A percentile compares a stretch with the other conserved stretches of the same genome.
phyloP scores from a whole-genome alignment of 208 protist genomes.

The Strigomonas oncopelti region DNA sequence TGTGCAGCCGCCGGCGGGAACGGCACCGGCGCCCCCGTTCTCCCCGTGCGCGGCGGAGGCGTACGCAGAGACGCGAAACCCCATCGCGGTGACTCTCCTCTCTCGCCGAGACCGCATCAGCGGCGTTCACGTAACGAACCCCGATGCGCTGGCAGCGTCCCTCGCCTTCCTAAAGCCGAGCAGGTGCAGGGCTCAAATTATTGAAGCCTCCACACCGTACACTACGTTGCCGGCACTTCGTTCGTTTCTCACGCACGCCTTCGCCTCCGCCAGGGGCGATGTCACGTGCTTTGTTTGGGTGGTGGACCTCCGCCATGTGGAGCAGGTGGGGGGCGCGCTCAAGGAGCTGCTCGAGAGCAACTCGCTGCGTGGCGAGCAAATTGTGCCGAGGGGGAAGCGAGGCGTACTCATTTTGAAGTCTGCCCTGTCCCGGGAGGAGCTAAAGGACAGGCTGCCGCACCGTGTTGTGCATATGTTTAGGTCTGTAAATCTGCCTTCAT shows the following conservation, averaged over 20 bases:
- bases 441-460: conserved; percentile 60
- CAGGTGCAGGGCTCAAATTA: conserved; percentile 1
- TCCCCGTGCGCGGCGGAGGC: conserved; percentile 18
- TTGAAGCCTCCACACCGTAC: conserved; percentile 8
- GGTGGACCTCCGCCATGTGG: conserved; percentile 25
- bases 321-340: conserved; percentile 34
- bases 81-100: conserved; percentile 21
- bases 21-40: not conserved
- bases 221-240: conserved; percentile 22
- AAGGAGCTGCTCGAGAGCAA: conserved; percentile 77
- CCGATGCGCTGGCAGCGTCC: not conserved
- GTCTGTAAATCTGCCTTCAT: not conserved
- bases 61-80: conserved; percentile 8
- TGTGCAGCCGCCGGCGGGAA: too few species aligned
- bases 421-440: conserved; percentile 31
- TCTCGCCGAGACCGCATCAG: conserved; percentile 30
- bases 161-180: not conserved
- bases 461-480: conserved; percentile 74
- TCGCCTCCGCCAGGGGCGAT: conserved; percentile 13
- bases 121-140: conserved; percentile 18
- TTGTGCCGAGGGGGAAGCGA: conserved; percentile 40
- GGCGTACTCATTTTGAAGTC: conserved; percentile 49
- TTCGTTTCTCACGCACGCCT: conserved; percentile 10
- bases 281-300: conserved; percentile 56
- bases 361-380: conserved; percentile 32